Percentiles rank a stretch among this genome's conserved stretches.
phyloP scores from a whole-genome alignment of 1,284 basidiomycete species.

The Puccinia novopanici region DNA sequence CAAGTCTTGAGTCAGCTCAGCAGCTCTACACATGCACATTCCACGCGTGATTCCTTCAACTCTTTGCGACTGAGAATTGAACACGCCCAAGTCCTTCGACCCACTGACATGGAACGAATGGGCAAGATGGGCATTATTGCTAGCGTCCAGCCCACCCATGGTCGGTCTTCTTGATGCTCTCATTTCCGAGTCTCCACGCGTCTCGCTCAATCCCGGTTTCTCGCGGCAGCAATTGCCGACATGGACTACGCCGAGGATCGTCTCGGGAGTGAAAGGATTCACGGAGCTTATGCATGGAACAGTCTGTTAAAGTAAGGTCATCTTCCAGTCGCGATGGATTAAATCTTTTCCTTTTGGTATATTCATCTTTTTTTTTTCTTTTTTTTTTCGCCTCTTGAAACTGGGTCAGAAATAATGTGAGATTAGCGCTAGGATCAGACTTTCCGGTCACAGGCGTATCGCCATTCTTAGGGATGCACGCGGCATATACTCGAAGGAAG shows the following conservation, averaged over 20 bases:
- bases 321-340: not conserved
- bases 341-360: not conserved
- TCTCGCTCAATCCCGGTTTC: not conserved
- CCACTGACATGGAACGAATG: constrained; percentile 53
- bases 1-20: constrained; percentile 45
- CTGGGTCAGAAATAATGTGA: constrained; percentile 51
- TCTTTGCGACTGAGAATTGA: constrained; percentile 54
- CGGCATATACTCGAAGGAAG: constrained; percentile 55
- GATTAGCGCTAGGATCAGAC: constrained; percentile 55
- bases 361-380: not conserved
- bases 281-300: constrained; percentile 56
- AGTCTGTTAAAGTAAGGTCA: constrained; percentile 52
- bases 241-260: constrained; percentile 56
- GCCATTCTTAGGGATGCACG: constrained; percentile 55
- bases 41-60: not conserved
- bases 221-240: constrained; percentile 52
- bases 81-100: constrained; percentile 56
- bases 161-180: constrained; percentile 43
- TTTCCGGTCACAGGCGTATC: constrained; percentile 56
- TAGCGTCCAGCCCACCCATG: constrained; percentile 57
- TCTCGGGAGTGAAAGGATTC: constrained; percentile 53
- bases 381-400: not conserved
- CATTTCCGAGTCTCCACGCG: not conserved
- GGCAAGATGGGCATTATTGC: constrained; percentile 55
- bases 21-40: not conserved